Evolutionary conservation across 768 basidiomycete genomes (phyloP), one percentile per base, ranked within the genome.

Genomic region (Pholiota conissans): DNA sequence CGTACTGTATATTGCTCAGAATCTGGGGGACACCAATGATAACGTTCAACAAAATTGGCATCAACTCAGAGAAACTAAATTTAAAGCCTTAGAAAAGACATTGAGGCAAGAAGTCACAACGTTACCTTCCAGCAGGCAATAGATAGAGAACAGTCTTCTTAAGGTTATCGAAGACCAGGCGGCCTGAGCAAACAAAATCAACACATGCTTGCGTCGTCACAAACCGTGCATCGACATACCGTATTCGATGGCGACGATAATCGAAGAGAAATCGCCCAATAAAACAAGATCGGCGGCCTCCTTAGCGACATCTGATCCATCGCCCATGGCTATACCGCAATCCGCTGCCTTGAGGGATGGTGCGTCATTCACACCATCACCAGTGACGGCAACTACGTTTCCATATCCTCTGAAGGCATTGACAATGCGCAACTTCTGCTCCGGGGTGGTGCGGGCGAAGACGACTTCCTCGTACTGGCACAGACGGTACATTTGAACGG

Each of bases 341-440:
- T 89, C 79, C 1, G 84, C 83, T 27, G 80, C 80, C 58, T 83
- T 84, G 52, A 86, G 70, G 2, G 84, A 79, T 0, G 84, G 81
- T 0, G 80, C 80, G 62, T 85, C 83, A 59, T 85, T 85, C 0
- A 84, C 83, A 27, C 86, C 86, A 65, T 89, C 86, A 2, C 87
- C 86, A 3, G 86, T 87, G 57, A 86, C 84, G 1, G 82, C 85
- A 5, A 86, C 84, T 1, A 82, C 77, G 60, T 78, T 77, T 2
- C 77, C 80, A 3, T 78, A 70, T 8, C 67, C 69, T 66, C 87
- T 83, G 60, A 85, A 77, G 32, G 79, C 76, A 55, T 83, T 80
- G 27, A 89, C 86, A 59, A 88, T 87, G 47, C 79, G 76, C 0
- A 87, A 70, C 65, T 88, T 88, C 69, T 86, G 85, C 63, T 86